Conservation (phyloP, 2,329 filamentous ascomycete genomes). For the Colletotrichum australisinense region DNA sequence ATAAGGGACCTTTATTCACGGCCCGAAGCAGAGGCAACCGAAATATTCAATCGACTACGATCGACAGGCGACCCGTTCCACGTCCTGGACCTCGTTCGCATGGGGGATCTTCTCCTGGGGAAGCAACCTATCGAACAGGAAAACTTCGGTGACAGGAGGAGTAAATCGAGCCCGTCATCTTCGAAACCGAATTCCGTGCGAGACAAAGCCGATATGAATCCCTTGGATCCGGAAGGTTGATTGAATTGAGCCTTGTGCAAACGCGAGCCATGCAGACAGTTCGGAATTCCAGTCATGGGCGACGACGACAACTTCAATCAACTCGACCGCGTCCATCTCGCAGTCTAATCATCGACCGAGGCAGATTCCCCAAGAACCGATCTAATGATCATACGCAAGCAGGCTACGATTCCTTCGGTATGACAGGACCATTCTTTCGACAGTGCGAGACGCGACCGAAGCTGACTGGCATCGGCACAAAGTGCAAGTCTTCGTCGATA, state of each 20-base stretch:
- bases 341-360: not conserved
- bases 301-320: not conserved
- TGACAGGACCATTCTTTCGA: no score
- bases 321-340: not conserved
- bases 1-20: not conserved
- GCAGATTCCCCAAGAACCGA: no score
- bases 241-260: not conserved
- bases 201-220: not conserved
- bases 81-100: slow-evolving; percentile 10
- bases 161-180: not conserved
- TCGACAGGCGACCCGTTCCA: slow-evolving; percentile 12
- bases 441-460: no score
- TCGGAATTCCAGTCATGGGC: not conserved
- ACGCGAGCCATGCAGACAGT: not conserved
- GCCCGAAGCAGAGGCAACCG: slow-evolving; percentile 5
- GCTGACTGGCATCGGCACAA: no score
- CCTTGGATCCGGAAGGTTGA: not conserved
- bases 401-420: no score
- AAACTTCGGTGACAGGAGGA: not conserved
- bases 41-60: slow-evolving; percentile 21
- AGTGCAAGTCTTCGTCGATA: no score
- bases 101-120: slow-evolving; percentile 15
- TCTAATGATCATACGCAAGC: no score
- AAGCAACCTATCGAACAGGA: not conserved
- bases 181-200: not conserved